phyloP scores from a whole-genome alignment of 1,139 yeast genomes.

The Kodamaea plutei region DNA sequence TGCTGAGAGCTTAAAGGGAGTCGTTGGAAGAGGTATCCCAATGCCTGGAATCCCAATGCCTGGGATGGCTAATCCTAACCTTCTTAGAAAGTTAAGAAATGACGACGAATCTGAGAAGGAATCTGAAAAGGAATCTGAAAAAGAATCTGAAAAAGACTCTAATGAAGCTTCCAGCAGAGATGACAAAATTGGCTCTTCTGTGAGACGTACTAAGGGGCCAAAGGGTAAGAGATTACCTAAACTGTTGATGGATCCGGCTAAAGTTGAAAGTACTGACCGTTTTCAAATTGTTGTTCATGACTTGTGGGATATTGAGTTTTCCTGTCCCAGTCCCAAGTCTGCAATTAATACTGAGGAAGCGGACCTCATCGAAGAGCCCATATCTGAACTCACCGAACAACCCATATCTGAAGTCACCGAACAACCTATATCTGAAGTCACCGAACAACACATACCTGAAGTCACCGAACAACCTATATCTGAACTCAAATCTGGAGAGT shows the following conservation, averaged over 20 bases:
- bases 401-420: no score
- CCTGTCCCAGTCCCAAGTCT: no score
- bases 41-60: slow-evolving; percentile 61
- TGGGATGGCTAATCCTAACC: slow-evolving; percentile 14
- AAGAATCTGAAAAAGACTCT: slow-evolving; percentile 7
- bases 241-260: slow-evolving; percentile 45
- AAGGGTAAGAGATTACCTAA: slow-evolving; percentile 73
- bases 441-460: no score
- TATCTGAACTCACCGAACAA: no score
- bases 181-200: slow-evolving; percentile 1
- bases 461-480: no score
- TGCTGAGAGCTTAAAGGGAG: slow-evolving; percentile 53
- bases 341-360: no score
- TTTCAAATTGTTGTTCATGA: slow-evolving; percentile 31
- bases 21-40: slow-evolving; percentile 53
- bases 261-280: slow-evolving; percentile 26
- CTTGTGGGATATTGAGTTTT: slow-evolving; percentile 33
- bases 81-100: slow-evolving; percentile 15
- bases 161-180: slow-evolving; percentile 1
- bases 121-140: slow-evolving; percentile 7
- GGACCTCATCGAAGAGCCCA: no score
- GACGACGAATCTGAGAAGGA: slow-evolving; percentile 10
- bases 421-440: no score
- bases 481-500: no score
- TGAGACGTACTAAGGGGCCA: slow-evolving; percentile 67